A percentile compares a stretch with the other conserved stretches of the same genome.
phyloP scores from a whole-genome alignment of 148 eudicot genomes.

The Chenopodium berlandieri region DNA sequence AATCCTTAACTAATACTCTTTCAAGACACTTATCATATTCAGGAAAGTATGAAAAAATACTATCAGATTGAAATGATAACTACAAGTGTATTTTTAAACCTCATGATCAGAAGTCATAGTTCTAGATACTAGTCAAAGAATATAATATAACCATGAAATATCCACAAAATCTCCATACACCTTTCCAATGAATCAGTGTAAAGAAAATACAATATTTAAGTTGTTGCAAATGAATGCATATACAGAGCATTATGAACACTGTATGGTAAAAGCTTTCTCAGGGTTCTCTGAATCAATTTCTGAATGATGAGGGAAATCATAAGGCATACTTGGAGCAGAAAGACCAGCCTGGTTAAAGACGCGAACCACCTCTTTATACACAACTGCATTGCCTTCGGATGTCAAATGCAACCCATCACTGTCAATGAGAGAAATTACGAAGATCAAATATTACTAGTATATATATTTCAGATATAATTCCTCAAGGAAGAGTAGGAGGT shows the following conservation, averaged over 20 bases:
- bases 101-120: background rate
- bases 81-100: too few species aligned
- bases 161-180: background rate
- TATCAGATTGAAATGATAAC: too few species aligned
- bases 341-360: constrained; percentile 54
- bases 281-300: constrained; percentile 64
- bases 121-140: background rate
- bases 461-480: too few species aligned
- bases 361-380: constrained; percentile 58
- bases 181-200: background rate
- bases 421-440: constrained; percentile 18
- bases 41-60: too few species aligned
- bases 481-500: background rate
- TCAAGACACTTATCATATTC: background rate
- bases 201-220: background rate
- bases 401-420: constrained; percentile 94
- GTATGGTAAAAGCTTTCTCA: constrained; percentile 54
- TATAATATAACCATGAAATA: background rate
- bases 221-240: background rate
- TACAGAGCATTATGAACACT: constrained; percentile 26
- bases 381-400: constrained; percentile 72
- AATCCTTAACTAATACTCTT: background rate
- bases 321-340: constrained; percentile 57
- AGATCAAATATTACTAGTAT: background rate
- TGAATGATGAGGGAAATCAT: constrained; percentile 81